Conservation (phyloP, 2,329 filamentous ascomycete genomes). For the Fulvia fulva region DNA sequence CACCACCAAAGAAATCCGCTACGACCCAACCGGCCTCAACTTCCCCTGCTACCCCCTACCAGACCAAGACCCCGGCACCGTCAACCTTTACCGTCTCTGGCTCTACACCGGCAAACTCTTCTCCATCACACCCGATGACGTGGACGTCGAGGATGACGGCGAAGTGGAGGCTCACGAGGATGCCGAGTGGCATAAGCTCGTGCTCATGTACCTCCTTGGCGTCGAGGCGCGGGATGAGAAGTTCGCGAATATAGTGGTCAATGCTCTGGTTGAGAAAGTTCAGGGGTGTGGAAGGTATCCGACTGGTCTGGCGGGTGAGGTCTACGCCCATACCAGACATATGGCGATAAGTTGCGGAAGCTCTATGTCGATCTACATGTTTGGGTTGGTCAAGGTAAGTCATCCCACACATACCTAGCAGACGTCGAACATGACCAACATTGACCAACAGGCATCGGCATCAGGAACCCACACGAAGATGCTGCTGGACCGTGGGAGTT, state of each 20-base stretch:
- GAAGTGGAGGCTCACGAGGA: slow-evolving; percentile 10
- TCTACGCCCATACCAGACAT: slow-evolving; percentile 12
- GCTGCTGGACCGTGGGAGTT: slow-evolving; percentile 16
- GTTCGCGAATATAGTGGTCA: slow-evolving; percentile 26
- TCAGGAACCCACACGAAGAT: slow-evolving; percentile 16
- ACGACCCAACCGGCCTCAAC: not conserved
- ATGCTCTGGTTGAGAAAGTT: slow-evolving; percentile 22
- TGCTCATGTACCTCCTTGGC: slow-evolving; percentile 25
- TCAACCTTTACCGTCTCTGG: slow-evolving; percentile 23
- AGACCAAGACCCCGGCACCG: slow-evolving; percentile 10
- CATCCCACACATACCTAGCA: too few species aligned
- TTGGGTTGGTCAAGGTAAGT: slow-evolving; percentile 20
- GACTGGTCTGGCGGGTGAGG: slow-evolving; percentile 20
- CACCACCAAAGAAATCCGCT: not conserved
- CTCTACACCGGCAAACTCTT: slow-evolving; percentile 23
- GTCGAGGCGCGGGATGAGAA: slow-evolving; percentile 21
- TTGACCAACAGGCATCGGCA: slow-evolving; percentile 7
- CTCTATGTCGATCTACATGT: slow-evolving; percentile 25
- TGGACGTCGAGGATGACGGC: slow-evolving; percentile 10
- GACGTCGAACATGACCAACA: too few species aligned
- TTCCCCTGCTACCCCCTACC: slow-evolving; percentile 10
- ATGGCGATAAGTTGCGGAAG: slow-evolving; percentile 16
- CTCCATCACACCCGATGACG: slow-evolving; percentile 10
- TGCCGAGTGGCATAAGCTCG: slow-evolving; percentile 20
- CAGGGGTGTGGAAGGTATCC: slow-evolving; percentile 12